Evolutionary conservation across 176 grass and related monocot genomes (phyloP), one percentile per base, ranked within the genome.

Genomic region (Avena insularis): DNA sequence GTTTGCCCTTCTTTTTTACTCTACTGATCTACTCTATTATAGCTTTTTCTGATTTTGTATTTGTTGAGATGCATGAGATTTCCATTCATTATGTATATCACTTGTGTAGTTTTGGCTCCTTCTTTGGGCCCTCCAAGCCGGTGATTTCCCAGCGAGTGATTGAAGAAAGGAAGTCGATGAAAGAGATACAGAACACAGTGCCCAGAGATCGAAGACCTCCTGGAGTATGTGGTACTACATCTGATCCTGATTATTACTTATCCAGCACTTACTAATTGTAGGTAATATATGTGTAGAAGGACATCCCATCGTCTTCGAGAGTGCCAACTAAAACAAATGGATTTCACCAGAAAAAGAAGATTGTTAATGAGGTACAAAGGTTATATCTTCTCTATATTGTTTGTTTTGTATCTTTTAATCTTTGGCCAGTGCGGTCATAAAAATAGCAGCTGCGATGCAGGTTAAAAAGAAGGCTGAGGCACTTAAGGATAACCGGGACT

Each of bases 131-230:
- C 46, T 96, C 97, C 43, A 86, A 93, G 36, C 85, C 94, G 1
- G 94, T 92, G 85, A 99, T 99, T 83, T 95, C 97, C 78, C 78
- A 82, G 49, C 87, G 97, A 66, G 92, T 99, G 57, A 94, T 99
- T 87, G 97, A 99, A 89, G 97, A 99, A 87, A 96, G 89, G 31
- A 88, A 89, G 48, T 99, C 94, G 46, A 81, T 99, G 47, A 90
- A 93, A 75, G 97, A 96, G 82, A 55, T 85, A 65, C 80, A 90
- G 83, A 89, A 89, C 61, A 89, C 47, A 82, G 31, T 74, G 21
- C 58, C 60, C 8, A 79, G 84, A 85, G 86, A 88, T 14, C 71
- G 71, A 82, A 88, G 64, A 25, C 72, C 90, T 88, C 71, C 86
- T 73, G 71, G 19, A 62, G 87, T 90, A 88, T 63, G 89, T 87